These are phyloP conservation scores for Cadophora malorum DNA, from an alignment of 2,329 filamentous ascomycete genomes.

Conservation along the genomic window DNA sequence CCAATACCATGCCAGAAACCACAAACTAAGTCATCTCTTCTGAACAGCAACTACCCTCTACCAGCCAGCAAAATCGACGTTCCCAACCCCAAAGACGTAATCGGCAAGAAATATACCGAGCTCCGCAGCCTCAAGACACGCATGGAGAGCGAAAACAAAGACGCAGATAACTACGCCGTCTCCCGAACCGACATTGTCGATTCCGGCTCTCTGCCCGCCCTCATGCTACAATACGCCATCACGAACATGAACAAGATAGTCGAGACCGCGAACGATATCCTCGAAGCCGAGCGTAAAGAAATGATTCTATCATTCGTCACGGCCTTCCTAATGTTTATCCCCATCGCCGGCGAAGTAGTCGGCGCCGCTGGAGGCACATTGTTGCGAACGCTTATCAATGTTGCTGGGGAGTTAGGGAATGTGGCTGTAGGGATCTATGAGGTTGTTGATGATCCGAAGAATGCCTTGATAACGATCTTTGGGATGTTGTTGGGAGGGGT, in stretches of 20 bases:
- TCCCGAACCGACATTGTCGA: not conserved
- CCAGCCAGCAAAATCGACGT: not conserved
- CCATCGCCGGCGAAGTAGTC: not conserved
- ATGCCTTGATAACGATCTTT: not conserved
- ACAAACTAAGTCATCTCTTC: not conserved
- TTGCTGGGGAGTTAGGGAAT: not conserved
- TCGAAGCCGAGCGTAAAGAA: not conserved
- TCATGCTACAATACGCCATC: not conserved
- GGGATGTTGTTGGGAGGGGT: not conserved
- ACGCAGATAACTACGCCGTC: not conserved
- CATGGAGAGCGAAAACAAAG: not conserved
- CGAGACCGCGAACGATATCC: not conserved
- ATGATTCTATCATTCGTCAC: not conserved
- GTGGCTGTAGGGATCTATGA: not conserved
- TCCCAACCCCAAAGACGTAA: not conserved
- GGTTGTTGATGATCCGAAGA: not conserved
- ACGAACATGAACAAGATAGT: not conserved
- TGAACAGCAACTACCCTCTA: not conserved
- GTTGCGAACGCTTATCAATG: not conserved
- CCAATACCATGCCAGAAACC: not conserved
- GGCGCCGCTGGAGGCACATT: not conserved
- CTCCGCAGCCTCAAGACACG: not conserved
- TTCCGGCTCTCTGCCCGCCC: not conserved
- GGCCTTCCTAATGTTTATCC: not conserved
- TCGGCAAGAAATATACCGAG: not conserved